phyloP scores from a whole-genome alignment of 306 rosid species.

The Sphenostylis stenocarpa region DNA sequence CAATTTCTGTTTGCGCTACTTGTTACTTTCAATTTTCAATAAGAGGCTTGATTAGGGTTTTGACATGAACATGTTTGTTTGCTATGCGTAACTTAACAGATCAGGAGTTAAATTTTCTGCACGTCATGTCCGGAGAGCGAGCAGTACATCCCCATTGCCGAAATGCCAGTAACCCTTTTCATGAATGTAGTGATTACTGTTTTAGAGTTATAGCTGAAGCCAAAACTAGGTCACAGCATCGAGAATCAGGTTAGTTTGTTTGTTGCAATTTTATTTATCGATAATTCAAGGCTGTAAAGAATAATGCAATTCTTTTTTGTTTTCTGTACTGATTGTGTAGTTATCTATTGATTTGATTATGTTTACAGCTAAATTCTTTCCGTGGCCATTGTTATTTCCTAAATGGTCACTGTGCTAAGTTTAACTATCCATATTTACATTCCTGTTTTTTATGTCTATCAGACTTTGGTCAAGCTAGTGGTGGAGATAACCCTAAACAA shows the following conservation, averaged over 20 bases:
- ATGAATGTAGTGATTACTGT: conserved; percentile 89
- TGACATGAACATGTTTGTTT: not conserved
- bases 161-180: conserved; percentile 80
- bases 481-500: conserved; percentile 38
- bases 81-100: no score
- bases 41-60: conserved; percentile 23
- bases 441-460: conserved; percentile 5
- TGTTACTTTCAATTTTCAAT: not conserved
- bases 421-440: not conserved
- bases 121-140: conserved; percentile 67
- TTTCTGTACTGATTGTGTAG: no score
- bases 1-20: not conserved
- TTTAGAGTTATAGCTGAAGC: conserved; percentile 73
- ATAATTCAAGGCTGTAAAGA: not conserved
- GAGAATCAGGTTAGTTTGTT: conserved; percentile 48
- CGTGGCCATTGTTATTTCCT: not conserved
- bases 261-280: not conserved
- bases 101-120: not conserved
- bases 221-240: conserved; percentile 50
- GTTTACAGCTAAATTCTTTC: not conserved
- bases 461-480: conserved; percentile 53
- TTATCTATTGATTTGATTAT: conserved; percentile 6
- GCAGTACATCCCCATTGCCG: conserved; percentile 90
- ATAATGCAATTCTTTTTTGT: no score
- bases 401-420: no score